Evolutionary conservation across 2,329 filamentous ascomycete genomes (phyloP).

Genomic region (Pezicula carpinea): DNA sequence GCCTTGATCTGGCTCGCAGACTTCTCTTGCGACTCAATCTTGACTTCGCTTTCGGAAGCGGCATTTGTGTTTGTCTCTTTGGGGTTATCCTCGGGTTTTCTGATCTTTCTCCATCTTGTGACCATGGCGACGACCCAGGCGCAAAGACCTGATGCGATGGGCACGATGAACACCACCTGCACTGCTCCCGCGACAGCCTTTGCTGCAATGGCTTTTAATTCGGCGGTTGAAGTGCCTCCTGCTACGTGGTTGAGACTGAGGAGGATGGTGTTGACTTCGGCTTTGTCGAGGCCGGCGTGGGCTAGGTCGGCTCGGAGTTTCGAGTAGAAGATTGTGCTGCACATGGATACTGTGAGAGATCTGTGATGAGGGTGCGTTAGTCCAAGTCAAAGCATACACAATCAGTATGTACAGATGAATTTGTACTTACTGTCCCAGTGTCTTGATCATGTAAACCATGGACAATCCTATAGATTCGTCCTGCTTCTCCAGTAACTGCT

Average conservation of each 20-base stretch:
- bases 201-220: not conserved
- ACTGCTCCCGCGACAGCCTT: not conserved
- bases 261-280: not conserved
- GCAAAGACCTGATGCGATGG: not conserved
- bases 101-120: not conserved
- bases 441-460: slow-evolving; percentile 4
- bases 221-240: not conserved
- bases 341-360: slow-evolving; percentile 1
- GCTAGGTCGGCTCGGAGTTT: not conserved
- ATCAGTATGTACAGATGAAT: too few species aligned
- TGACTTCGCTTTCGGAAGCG: too few species aligned
- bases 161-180: not conserved
- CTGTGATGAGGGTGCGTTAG: not conserved
- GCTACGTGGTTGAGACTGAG: not conserved
- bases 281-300: not conserved
- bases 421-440: not conserved
- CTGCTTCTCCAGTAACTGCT: not conserved
- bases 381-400: not conserved
- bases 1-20: too few species aligned
- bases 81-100: not conserved
- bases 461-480: not conserved
- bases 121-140: not conserved
- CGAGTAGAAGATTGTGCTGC: not conserved
- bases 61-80: too few species aligned
- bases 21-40: too few species aligned